Conservation (phyloP, 352 stramenopile genomes). For the Albugo laibachii region DNA sequence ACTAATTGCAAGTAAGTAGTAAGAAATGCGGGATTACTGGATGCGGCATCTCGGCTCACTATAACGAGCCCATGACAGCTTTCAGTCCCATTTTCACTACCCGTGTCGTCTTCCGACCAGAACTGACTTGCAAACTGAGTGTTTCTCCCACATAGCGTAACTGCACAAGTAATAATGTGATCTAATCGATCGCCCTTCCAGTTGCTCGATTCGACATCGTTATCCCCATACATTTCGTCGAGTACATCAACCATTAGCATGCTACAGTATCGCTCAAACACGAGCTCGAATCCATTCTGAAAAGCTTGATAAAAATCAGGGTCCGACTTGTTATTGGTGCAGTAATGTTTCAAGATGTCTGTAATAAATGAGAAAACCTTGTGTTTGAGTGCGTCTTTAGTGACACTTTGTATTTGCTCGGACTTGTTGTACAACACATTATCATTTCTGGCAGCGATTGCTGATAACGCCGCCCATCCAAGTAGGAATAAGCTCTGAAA, state of each 20-base stretch:
- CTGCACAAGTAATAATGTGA: conserved; percentile 57
- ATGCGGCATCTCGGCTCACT: conserved; percentile 42
- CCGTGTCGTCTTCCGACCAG: conserved; percentile 23
- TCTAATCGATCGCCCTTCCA: conserved; percentile 64
- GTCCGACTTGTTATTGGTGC: conserved; percentile 51
- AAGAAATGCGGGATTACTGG: conserved; percentile 55
- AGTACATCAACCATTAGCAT: conserved; percentile 14
- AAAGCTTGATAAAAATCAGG: conserved; percentile 48
- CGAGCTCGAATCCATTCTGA: conserved; percentile 39
- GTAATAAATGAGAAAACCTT: conserved; percentile 47
- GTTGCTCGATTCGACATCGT: conserved; percentile 20
- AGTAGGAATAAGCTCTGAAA: conserved; percentile 65
- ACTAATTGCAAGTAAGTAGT: conserved; percentile 59
- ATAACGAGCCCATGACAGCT: conserved; percentile 46
- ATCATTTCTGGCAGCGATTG: conserved; percentile 9
- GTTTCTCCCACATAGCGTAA: conserved; percentile 32
- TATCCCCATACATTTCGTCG: conserved; percentile 39
- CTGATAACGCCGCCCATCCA: conserved; percentile 46
- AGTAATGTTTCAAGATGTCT: conserved; percentile 53
- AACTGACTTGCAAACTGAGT: conserved; percentile 36
- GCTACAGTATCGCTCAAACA: conserved; percentile 53
- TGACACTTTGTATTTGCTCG: conserved; percentile 22
- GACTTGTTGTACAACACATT: conserved; percentile 12
- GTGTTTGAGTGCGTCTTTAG: conserved; percentile 48
- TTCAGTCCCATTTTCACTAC: conserved; percentile 5